phyloP scores from a whole-genome alignment of 140 eudicot species.

The Anethum foeniculum region DNA sequence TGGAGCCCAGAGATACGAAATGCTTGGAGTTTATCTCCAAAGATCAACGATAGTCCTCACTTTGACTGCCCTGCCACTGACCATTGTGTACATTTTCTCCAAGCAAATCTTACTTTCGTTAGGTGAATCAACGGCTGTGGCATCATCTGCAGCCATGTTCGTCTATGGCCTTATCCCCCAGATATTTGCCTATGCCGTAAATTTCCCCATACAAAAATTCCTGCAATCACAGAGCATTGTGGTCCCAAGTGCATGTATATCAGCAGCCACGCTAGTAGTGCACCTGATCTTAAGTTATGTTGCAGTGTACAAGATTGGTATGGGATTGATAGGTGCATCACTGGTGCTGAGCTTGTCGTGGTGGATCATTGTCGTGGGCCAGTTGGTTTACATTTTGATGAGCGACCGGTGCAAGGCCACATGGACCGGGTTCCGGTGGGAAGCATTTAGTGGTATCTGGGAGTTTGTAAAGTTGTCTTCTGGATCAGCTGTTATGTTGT shows the following conservation, averaged over 20 bases:
- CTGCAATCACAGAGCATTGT: constrained; percentile 71
- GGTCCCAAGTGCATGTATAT: constrained; percentile 56
- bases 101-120: constrained; percentile 35
- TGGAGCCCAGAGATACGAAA: constrained; percentile 41
- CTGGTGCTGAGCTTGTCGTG: constrained; percentile 63
- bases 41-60: constrained; percentile 46
- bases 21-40: constrained; percentile 66
- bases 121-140: constrained; percentile 47
- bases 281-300: constrained; percentile 53
- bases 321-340: constrained; percentile 65
- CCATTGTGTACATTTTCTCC: constrained; percentile 42
- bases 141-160: constrained; percentile 48
- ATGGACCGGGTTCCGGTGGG: constrained; percentile 54
- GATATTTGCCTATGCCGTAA: constrained; percentile 62
- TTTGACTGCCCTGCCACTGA: constrained; percentile 34
- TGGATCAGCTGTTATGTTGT: constrained; percentile 77
- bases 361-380: constrained; percentile 77
- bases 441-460: constrained; percentile 58
- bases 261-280: constrained; percentile 48
- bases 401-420: constrained; percentile 56
- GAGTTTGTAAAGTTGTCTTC: constrained; percentile 59
- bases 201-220: constrained; percentile 74
- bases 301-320: constrained; percentile 49
- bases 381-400: constrained; percentile 42
- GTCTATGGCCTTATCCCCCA: constrained; percentile 81